Evolutionary conservation across 306 rosid genomes (phyloP).

Genomic region (Ochetophila trinervis): DNA sequence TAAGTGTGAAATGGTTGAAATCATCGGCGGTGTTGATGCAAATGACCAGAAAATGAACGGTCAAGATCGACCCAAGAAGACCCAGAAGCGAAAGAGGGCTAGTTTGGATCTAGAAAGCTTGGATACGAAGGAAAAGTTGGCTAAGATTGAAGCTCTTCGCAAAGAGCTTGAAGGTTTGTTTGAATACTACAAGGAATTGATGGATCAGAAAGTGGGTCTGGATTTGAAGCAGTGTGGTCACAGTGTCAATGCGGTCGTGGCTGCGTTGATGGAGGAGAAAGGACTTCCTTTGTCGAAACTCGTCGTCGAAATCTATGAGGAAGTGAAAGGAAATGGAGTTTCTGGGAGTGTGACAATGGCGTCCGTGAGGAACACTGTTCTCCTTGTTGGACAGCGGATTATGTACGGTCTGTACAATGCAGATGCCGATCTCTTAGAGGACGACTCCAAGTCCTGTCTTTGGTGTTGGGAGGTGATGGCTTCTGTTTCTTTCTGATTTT

Average conservation of each 20-base stretch:
- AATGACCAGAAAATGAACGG: constrained; percentile 27
- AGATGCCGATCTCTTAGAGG: constrained; percentile 89
- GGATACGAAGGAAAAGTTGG: constrained; percentile 44
- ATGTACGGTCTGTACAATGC: constrained; percentile 70
- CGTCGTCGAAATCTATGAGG: constrained; percentile 51
- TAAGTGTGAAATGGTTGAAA: constrained; percentile 28
- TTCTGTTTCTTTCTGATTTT: not conserved
- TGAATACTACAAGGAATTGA: constrained; percentile 46
- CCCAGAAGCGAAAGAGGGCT: constrained; percentile 59
- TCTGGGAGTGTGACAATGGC: constrained; percentile 49
- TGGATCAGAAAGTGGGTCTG: constrained; percentile 34
- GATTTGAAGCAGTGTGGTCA: constrained; percentile 35
- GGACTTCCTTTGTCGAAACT: constrained; percentile 69
- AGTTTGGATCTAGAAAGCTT: constrained; percentile 18
- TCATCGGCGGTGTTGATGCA: constrained; percentile 25
- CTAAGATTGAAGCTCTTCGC: constrained; percentile 37
- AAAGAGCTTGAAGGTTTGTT: constrained; percentile 60
- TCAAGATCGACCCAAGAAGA: constrained; percentile 33
- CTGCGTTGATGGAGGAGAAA: constrained; percentile 75
- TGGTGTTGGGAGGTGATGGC: constrained; percentile 98
- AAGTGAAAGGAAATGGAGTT: constrained; percentile 29
- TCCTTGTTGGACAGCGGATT: constrained; percentile 69
- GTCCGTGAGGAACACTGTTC: constrained; percentile 61
- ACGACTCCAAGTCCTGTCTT: constrained; percentile 60
- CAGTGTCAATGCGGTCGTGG: constrained; percentile 42